Evolutionary conservation across 2,329 filamentous ascomycete genomes (phyloP).

Genomic region (Paecilomyces dactylethromorphus): DNA sequence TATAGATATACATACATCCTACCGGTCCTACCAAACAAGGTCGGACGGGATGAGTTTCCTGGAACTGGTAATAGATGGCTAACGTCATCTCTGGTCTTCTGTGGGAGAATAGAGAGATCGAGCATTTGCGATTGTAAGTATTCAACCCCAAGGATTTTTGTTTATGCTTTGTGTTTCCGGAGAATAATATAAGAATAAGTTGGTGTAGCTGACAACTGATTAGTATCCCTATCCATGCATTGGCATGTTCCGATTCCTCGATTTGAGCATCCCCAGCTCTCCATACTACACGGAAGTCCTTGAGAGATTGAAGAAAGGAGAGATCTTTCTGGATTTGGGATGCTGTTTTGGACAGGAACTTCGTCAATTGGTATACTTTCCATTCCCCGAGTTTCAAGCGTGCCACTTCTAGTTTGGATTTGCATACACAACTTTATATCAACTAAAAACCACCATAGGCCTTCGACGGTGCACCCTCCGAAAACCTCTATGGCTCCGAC

Average conservation of each 20-base stretch:
- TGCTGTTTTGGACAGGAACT: constrained; percentile 11
- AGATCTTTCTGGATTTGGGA: constrained; percentile 8
- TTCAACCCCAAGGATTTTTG: neutral
- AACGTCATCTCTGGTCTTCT: neutral
- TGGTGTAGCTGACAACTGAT: neutral
- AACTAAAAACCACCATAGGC: constrained; percentile 22
- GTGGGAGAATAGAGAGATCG: constrained; percentile 12
- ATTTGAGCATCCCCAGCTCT: constrained; percentile 1
- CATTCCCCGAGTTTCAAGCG: too few species aligned
- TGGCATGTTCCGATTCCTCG: constrained; percentile 5
- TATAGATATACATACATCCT: too few species aligned
- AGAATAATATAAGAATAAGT: neutral
- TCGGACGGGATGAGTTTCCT: too few species aligned
- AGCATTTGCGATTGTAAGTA: neutral
- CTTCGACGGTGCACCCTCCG: constrained; percentile 44
- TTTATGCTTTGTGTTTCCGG: neutral
- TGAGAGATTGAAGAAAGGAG: constrained; percentile 7
- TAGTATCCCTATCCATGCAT: constrained; percentile 6
- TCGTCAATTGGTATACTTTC: constrained; percentile 3
- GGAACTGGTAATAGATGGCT: neutral
- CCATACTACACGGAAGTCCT: constrained; percentile 8
- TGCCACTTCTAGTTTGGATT: neutral
- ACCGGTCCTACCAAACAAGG: too few species aligned
- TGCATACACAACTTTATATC: neutral
- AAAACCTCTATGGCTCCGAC: constrained; percentile 47